Evolutionary conservation across 768 basidiomycete species (phyloP), one percentile per base, ranked within the genome.

Genomic region (Rhodotorula diobovata): DNA sequence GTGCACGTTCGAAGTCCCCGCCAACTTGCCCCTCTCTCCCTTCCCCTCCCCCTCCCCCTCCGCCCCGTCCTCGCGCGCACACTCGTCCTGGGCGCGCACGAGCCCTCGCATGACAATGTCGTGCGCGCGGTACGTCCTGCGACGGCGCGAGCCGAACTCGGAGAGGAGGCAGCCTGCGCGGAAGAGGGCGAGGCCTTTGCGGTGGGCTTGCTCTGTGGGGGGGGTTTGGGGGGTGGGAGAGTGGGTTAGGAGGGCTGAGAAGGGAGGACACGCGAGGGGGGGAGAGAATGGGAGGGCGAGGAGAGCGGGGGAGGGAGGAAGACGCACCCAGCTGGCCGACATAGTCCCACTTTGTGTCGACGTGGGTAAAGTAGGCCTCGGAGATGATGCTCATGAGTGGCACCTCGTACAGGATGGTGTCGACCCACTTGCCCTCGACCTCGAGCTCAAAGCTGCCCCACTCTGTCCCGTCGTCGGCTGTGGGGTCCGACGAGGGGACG

Each of bases 391-490:
- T 88, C 92, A 98, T 93, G 61, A 98, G 82, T 2, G 93, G 54
- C 56, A 97, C 93, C 81, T 98, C 96, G 88, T 95, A 99, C 37
- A 96, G 82, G 68, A 98, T 95, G 14, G 90, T 85, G 74, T 93
- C 90, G 0, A 81, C 81, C 92, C 92, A 94, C 11, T 84, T 84
- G 14, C 91, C 93, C 39, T 77, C 77, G 11, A 86, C 85, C 71
- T 87, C 86, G 63, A 99, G 89, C 76, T 91, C 86, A 46, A 94
- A 81, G 46, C 81, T 79, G 9, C 93, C 94, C 67, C 80, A 77
- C 63, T 76, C 79, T 63, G 82, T 79, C 59, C 81, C 82, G 50
- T 87, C 84, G 10, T 82, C 79, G 93, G 15, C 80, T 81, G 73
- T 89, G n/a, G 39, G 39, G 81, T 50, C 81, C 4, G 10, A 56